phyloP scores from a whole-genome alignment of 176 grass and related monocot genomes.

The Zea luxurians region DNA sequence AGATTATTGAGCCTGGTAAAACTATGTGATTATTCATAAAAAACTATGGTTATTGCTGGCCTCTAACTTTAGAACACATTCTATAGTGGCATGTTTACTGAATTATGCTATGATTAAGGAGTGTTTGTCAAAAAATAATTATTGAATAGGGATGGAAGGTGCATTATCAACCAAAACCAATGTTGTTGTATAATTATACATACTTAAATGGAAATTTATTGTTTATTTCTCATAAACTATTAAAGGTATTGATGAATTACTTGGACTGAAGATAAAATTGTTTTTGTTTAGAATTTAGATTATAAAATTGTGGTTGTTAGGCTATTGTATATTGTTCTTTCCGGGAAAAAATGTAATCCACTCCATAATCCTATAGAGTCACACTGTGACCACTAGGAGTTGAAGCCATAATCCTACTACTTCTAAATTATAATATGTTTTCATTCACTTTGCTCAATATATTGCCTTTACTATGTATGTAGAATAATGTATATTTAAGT shows the following conservation, averaged over 20 bases:
- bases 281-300: background rate
- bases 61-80: background rate
- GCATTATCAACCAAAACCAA: background rate
- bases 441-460: too few relatives aligned
- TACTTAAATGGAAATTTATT: background rate
- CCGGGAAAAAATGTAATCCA: background rate
- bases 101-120: conserved; percentile 4
- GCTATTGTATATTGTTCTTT: background rate
- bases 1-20: background rate
- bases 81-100: background rate
- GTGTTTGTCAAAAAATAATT: background rate
- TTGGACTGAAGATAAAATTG: background rate
- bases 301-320: background rate
- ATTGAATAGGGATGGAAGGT: background rate
- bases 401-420: background rate
- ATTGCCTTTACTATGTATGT: too few relatives aligned
- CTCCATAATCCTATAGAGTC: background rate
- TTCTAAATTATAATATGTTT: background rate
- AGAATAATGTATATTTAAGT: too few relatives aligned
- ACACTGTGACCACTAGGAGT: too few relatives aligned
- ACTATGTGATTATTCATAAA: background rate
- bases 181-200: background rate
- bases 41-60: background rate
- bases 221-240: background rate
- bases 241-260: background rate